Base-by-base conservation (phyloP, 2,329 filamentous ascomycete genomes). In the Zalaria obscura region DNA sequence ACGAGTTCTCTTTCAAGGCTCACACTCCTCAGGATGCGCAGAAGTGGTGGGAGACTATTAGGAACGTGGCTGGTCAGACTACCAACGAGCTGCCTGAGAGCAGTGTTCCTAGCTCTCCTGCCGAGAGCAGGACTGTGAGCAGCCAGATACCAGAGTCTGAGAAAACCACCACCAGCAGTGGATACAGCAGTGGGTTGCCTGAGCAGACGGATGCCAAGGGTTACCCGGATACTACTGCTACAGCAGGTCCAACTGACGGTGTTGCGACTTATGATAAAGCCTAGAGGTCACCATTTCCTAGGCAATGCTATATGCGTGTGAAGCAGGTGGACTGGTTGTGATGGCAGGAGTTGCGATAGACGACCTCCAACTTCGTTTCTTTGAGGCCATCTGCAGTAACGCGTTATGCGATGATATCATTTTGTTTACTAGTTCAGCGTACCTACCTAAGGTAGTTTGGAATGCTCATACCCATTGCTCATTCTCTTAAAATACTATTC, bases 1-100 rank as follows among this genome's bases (percentile, higher is more conserved):
- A 85, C 34, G 89, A 96, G 62, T 70, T 93, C 32, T 67, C 73
- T 27, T 95, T 95, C 76, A 93, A 93, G 66, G 87, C 88, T 0
- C 81, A 87, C 61, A 86, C 83, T 1, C 61, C 84, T 2, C 69
- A 73, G 27, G 86, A 93, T 48, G 87, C 89, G 0, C 69, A 81
- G 61, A 83, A 85, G 60, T 96, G 89, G 89, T 87, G 78, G 62
- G 73, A 80, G 29, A 67, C 85, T 48, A 81, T 95, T 54, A 65
- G 69, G 36, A 62, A 68, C 43, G 72, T 76, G 5, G 75, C 75
- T 27, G 78, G 76, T 39, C 55, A 62, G 37, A 55, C 61, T 7
- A 63, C 62, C n/a, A 58, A 52, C 45, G 66, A 69, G 37, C 40
- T 53, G 26, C 64, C 65, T 27, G 49, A 49, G 5, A 47, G 55